A percentile compares a stretch with the other conserved stretches of the same genome.
Evolutionary conservation across 495 filamentous ascomycete species (phyloP).

Genomic region (Tirmania nivea): DNA sequence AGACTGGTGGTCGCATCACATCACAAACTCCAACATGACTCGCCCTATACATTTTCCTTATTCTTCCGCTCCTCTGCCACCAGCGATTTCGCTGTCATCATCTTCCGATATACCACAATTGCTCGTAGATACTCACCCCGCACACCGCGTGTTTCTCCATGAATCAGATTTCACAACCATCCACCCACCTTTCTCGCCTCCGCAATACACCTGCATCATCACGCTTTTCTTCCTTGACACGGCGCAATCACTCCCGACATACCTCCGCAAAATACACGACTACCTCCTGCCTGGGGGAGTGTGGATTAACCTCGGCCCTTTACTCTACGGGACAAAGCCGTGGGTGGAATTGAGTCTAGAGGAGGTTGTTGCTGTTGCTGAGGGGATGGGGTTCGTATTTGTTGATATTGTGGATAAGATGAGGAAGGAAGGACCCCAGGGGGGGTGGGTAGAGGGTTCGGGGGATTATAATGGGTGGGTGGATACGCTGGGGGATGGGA

Average conservation of each 20-base stretch:
- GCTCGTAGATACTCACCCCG: not conserved
- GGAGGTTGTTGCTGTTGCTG: slow-evolving; percentile 58
- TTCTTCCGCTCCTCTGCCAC: not conserved
- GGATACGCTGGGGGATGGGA: slow-evolving; percentile 25
- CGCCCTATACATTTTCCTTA: slow-evolving; percentile 24
- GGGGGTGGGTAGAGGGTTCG: slow-evolving; percentile 27
- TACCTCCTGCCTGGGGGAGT: slow-evolving; percentile 60
- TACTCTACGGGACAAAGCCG: slow-evolving; percentile 35
- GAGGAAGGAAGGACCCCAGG: slow-evolving; percentile 4
- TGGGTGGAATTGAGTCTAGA: slow-evolving; percentile 65
- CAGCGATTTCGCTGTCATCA: not conserved
- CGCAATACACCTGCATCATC: slow-evolving; percentile 24
- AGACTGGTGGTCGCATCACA: slow-evolving; percentile 29
- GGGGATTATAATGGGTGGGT: slow-evolving; percentile 28
- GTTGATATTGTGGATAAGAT: slow-evolving; percentile 23
- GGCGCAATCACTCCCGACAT: slow-evolving; percentile 73
- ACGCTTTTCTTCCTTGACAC: slow-evolving; percentile 95
- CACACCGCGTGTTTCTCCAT: not conserved
- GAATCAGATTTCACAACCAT: not conserved
- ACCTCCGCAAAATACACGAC: slow-evolving; percentile 58
- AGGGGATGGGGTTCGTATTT: slow-evolving; percentile 55
- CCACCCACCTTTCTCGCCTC: not conserved
- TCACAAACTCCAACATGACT: slow-evolving; percentile 23
- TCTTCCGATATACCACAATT: not conserved
- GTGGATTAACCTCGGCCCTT: slow-evolving; percentile 74